Evolutionary conservation across 805 yeast species (phyloP), one percentile per base, ranked within the genome.

Genomic region (Candida ficus): DNA sequence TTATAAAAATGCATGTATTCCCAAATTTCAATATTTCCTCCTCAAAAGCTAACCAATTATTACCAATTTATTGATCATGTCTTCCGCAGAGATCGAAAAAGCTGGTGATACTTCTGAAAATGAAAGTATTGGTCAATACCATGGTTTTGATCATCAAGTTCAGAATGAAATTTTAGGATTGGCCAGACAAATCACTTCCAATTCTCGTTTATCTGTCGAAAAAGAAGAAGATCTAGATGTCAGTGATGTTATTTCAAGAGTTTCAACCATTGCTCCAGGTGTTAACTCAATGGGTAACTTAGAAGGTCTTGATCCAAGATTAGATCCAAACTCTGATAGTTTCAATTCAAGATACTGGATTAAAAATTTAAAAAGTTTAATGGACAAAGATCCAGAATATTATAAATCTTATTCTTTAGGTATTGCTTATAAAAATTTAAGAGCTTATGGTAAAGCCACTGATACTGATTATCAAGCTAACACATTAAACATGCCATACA

Each of bases 401-500:
- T 80, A 74, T 56, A 72, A 73, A 52, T 77, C 79, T 21, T 64
- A 75, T 34, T 67, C 71, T 19, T 61, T 80, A 38, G 80, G 87
- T 10, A 63, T 82, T 31, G 65, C 78, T 3, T 84, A 75, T 66
- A 67, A 73, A 44, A 61, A 79, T 50, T 63, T 83, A 48, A 61
- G 78, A 41, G 85, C 84, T 4, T 74, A 66, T 41, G 91, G 91
- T 47, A 62, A 64, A 29, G 76, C 79, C 17, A 59, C 70, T 4
- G 80, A 72, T 52, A 70, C 83, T 4, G 87, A 79, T 56, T 83
- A 79, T 60, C 89, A 81, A 56, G 62, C 77, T 10, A 81, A 82
- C 3, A 74, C 77, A 4, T 52, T 70, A 14, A 82, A 79, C 51
- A 46, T 60, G 4, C 62, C 64, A 1, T 44, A 45, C 4, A 63